phyloP scores from a whole-genome alignment of 805 yeast genomes.

The Saccharomycopsis fodiens region DNA sequence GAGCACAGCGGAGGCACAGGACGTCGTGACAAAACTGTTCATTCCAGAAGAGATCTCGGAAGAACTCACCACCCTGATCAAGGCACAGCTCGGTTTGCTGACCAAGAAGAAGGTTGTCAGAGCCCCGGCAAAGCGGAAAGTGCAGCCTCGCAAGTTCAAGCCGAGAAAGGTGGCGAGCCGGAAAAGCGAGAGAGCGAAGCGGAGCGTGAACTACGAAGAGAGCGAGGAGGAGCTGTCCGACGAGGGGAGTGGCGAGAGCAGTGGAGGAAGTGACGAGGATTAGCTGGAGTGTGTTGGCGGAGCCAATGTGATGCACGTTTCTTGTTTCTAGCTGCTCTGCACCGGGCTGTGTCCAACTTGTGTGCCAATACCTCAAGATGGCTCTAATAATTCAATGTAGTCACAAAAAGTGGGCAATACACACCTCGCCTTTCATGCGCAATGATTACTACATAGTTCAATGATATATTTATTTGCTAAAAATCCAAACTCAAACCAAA shows the following conservation, averaged over 20 bases:
- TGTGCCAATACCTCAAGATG: no score
- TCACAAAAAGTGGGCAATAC: no score
- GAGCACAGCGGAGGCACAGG: constrained; percentile 49
- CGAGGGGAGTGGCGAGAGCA: not conserved
- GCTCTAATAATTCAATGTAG: no score
- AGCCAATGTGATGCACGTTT: no score
- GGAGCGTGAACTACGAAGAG: not conserved
- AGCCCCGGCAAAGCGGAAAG: not conserved
- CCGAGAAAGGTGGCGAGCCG: not conserved
- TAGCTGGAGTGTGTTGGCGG: no score
- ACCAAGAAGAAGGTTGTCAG: not conserved
- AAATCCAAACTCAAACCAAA: no score
- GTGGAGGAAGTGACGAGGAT: no score
- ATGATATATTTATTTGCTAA: no score
- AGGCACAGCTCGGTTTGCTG: not conserved
- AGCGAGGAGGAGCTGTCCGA: not conserved
- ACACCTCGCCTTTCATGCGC: no score
- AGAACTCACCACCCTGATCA: not conserved
- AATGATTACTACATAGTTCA: no score
- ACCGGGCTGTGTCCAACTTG: no score
- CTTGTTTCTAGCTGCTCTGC: no score
- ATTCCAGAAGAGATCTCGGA: constrained; percentile 40
- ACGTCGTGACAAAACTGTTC: constrained; percentile 45
- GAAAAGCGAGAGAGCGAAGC: not conserved
- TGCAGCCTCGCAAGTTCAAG: not conserved